Evolutionary conservation across 495 filamentous ascomycete genomes (phyloP).

Genomic region (Apodospora peruviana): DNA sequence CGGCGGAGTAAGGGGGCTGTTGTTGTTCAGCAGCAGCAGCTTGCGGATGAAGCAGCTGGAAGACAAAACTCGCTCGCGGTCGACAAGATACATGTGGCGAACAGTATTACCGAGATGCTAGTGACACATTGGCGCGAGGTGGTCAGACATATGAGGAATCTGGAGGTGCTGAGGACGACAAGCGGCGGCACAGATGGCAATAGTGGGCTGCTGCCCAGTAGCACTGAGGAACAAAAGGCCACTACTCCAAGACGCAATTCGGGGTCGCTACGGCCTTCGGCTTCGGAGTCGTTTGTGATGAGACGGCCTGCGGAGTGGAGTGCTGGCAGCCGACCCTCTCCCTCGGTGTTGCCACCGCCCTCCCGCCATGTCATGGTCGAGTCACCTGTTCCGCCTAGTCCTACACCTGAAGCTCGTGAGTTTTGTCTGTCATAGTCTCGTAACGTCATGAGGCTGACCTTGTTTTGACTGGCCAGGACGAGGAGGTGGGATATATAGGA

Average conservation of each 20-base stretch:
- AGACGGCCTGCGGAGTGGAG: constrained; percentile 16
- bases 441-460: constrained; percentile 6
- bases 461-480: constrained; percentile 3
- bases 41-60: not conserved
- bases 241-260: no score
- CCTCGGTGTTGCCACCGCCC: not conserved
- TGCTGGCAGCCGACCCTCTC: not conserved
- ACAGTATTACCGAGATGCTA: constrained; percentile 52
- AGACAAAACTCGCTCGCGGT: constrained; percentile 18
- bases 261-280: constrained; percentile 20
- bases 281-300: constrained; percentile 18
- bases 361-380: constrained; percentile 4
- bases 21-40: no score
- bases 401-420: constrained; percentile 22
- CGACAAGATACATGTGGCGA: constrained; percentile 48
- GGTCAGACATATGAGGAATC: constrained; percentile 45
- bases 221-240: no score
- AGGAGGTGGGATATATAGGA: constrained; percentile 4
- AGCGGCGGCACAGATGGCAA: not conserved
- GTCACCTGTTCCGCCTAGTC: constrained; percentile 24
- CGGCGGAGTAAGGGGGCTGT: constrained; percentile 18
- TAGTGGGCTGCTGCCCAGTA: no score
- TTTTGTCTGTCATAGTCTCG: not conserved
- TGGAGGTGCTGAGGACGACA: constrained; percentile 24
- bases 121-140: constrained; percentile 55